Base-by-base conservation (phyloP, 2,329 filamentous ascomycete genomes). In the Xylogone sp. region DNA sequence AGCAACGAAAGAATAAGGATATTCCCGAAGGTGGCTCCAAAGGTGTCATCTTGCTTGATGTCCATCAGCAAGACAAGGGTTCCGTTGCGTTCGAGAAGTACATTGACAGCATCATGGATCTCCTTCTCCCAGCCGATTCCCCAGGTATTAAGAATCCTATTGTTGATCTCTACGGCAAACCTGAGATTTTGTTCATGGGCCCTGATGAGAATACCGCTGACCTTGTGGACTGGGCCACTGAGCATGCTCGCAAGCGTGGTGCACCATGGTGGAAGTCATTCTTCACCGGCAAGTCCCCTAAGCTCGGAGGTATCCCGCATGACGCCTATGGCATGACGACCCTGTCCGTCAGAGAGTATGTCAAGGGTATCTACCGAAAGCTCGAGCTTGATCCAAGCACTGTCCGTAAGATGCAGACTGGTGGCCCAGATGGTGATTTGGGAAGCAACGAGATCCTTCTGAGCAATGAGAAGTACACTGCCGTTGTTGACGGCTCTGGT, bases 191-290 rank as follows among this genome's bases (percentile, higher is more conserved):
- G 20, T 99, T 99, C 78, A 89, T 99, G 90, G 94, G 94, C 29
- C 94, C 94, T 1, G 94, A 99, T 61, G 94, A 99, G 83, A 99
- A 99, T 75, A 99, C 94, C 1, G 94, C 94, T 20, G 90, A 96
- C 65, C 80, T 99, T 29, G 94, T 99, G 48, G 86, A 99, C 72
- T 99, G 94, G 94, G 94, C 94, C n/a, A 99, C 94, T 1, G 87
- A 94, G 70, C 94, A 99, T 70, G 94, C 94, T 54, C 84, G 90
- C 48, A 75, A 76, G 55, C 86, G 94, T 62, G 91, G 91, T 44
- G 94, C 94, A 3, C 90, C 91, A 22, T 99, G 93, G 90, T 99
- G 94, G 94, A 99, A 99, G 79, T 99, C 94, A 0, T 99, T 99
- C 82, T 99, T 99, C 79, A 99, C 94, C 2, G 94, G 94, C 65